These are phyloP conservation scores for Nemania sp. DNA, from an alignment of 2,329 filamentous ascomycete species.

Conservation along the genomic window DNA sequence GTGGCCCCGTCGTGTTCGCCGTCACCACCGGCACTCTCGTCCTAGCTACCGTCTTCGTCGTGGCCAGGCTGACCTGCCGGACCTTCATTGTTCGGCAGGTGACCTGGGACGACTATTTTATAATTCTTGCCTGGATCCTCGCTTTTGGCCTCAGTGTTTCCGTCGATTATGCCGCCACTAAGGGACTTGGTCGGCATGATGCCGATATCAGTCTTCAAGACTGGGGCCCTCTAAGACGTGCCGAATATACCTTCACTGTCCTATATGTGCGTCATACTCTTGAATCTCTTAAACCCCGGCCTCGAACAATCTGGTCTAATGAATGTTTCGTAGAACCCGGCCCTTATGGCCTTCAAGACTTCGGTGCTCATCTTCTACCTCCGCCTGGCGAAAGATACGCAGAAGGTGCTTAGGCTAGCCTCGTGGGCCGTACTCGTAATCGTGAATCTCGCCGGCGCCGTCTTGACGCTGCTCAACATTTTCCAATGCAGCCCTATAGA, in stretches of 20 bases:
- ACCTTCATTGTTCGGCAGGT: slow-evolving; percentile 72
- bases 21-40: slow-evolving; percentile 71
- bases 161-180: slow-evolving; percentile 64
- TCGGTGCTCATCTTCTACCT: slow-evolving; percentile 93
- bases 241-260: slow-evolving; percentile 67
- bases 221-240: slow-evolving; percentile 55
- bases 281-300: background rate
- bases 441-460: slow-evolving; percentile 76
- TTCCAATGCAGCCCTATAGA: slow-evolving; percentile 79
- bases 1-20: slow-evolving; percentile 65
- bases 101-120: slow-evolving; percentile 78
- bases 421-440: slow-evolving; percentile 78
- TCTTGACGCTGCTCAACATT: slow-evolving; percentile 83
- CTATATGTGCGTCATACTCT: slow-evolving; percentile 54
- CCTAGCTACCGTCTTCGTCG: slow-evolving; percentile 74
- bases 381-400: slow-evolving; percentile 74
- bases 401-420: slow-evolving; percentile 76
- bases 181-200: slow-evolving; percentile 72
- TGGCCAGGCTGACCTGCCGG: slow-evolving; percentile 72
- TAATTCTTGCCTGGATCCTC: slow-evolving; percentile 76
- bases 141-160: slow-evolving; percentile 69
- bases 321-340: slow-evolving; percentile 67
- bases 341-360: slow-evolving; percentile 87
- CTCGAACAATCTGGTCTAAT: slow-evolving; percentile 24
- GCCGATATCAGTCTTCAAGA: slow-evolving; percentile 56